phyloP scores from a whole-genome alignment of 768 basidiomycete genomes.

The Chalciporus chontae region DNA sequence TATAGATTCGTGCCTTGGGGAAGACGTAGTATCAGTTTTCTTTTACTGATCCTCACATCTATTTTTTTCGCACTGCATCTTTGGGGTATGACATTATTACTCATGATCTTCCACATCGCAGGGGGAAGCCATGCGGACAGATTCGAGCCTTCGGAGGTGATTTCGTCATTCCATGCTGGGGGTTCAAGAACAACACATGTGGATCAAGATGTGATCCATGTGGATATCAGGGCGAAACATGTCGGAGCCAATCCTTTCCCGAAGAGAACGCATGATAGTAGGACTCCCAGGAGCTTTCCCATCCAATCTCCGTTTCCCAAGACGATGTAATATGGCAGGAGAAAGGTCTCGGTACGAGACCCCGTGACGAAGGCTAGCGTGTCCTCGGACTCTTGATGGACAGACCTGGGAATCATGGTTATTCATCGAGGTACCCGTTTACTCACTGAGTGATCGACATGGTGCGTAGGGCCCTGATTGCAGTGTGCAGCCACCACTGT shows the following conservation, averaged over 20 bases:
- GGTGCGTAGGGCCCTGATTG: too few species aligned
- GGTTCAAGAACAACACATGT: too few species aligned
- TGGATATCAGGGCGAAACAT: not conserved
- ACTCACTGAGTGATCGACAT: too few species aligned
- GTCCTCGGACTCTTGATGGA: too few species aligned
- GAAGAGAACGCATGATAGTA: not conserved
- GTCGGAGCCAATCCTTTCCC: not conserved
- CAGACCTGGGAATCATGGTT: too few species aligned
- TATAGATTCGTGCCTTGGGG: constrained; percentile 5
- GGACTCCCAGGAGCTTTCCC: not conserved
- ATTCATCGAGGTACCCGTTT: too few species aligned
- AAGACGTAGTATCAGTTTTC: not conserved
- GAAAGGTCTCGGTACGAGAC: too few species aligned
- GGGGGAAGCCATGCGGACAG: not conserved
- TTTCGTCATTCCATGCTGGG: not conserved
- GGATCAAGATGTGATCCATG: not conserved
- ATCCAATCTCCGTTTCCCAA: not conserved
- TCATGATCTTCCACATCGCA: not conserved
- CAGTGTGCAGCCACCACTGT: too few species aligned
- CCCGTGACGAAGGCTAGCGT: too few species aligned
- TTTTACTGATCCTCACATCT: not conserved
- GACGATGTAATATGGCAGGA: not conserved
- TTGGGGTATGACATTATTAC: not conserved
- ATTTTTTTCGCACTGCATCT: too few species aligned
- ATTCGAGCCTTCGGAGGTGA: not conserved